A percentile compares a stretch with the other conserved stretches of the same genome.
Evolutionary conservation across 192 early-diverging fungal genomes (phyloP).

Genomic region (Pilobolus umbonatus): DNA sequence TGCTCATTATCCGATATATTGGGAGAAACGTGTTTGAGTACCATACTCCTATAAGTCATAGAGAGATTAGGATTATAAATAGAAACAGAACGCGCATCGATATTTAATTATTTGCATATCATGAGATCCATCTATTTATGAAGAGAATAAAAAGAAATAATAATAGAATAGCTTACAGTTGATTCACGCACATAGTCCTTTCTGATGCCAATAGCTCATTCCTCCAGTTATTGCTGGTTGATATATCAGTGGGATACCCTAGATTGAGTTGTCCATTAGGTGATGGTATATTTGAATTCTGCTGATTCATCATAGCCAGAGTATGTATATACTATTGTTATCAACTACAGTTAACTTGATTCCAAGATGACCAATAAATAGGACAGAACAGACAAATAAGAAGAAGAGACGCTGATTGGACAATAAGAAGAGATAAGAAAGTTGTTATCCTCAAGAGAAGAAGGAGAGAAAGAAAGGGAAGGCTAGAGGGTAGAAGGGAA

Average conservation of each 20-base stretch:
- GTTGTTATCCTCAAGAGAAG: no score
- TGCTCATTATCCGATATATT: constrained; percentile 26
- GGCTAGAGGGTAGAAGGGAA: background rate
- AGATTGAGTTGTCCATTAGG: constrained; percentile 7
- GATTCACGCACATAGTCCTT: constrained; percentile 17
- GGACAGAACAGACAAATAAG: background rate
- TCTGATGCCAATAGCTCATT: constrained; percentile 19
- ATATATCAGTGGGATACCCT: constrained; percentile 4
- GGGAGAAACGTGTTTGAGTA: constrained; percentile 22
- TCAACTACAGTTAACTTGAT: background rate
- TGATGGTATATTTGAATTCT: background rate
- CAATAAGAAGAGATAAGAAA: background rate
- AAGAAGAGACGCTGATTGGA: no score
- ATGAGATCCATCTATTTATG: background rate
- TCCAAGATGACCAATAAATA: background rate
- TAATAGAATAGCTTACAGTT: constrained; percentile 15
- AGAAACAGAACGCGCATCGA: background rate
- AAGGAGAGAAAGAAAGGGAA: background rate
- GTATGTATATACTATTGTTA: background rate
- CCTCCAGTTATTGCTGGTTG: constrained; percentile 17
- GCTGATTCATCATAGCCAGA: background rate
- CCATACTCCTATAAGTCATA: constrained; percentile 18
- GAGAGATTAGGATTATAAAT: background rate
- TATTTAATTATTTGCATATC: background rate
- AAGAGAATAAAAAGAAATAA: constrained; percentile 4